A percentile compares a stretch with the other conserved stretches of the same genome.
phyloP scores from a whole-genome alignment of 202 grass and related monocot species.

The Schoenoplectus tabernaemontani region DNA sequence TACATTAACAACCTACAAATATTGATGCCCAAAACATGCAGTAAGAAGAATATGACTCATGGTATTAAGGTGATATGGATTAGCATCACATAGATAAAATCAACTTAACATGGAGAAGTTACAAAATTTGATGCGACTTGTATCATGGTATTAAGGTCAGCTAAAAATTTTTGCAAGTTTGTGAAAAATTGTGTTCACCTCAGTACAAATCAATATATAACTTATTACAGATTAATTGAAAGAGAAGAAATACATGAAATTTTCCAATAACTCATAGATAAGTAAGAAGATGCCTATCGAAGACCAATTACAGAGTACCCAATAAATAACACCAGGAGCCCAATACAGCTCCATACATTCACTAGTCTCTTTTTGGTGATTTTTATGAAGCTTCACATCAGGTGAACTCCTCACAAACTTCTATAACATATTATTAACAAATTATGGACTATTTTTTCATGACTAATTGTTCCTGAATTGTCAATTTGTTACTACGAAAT shows the following conservation, averaged over 20 bases:
- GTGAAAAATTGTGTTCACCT: background rate
- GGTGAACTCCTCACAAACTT: background rate
- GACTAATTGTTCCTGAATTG: background rate
- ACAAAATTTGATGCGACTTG: background rate
- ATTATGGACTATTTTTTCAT: background rate
- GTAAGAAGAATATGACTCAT: background rate
- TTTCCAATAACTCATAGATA: background rate
- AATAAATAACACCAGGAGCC: background rate
- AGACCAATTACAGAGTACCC: background rate
- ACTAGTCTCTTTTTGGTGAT: no score
- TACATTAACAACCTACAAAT: conserved; percentile 7
- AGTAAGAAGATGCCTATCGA: background rate
- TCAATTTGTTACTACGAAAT: background rate
- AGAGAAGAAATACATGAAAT: background rate
- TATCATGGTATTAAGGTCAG: background rate
- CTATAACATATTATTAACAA: background rate
- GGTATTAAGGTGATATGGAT: background rate
- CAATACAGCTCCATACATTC: background rate
- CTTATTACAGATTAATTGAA: background rate
- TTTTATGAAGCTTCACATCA: background rate
- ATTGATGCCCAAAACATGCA: background rate
- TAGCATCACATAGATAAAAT: background rate
- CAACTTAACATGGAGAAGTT: background rate
- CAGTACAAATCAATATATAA: background rate
- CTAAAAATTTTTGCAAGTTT: background rate